Evolutionary conservation across 768 basidiomycete genomes (phyloP).

Genomic region (Pisolithus albus): DNA sequence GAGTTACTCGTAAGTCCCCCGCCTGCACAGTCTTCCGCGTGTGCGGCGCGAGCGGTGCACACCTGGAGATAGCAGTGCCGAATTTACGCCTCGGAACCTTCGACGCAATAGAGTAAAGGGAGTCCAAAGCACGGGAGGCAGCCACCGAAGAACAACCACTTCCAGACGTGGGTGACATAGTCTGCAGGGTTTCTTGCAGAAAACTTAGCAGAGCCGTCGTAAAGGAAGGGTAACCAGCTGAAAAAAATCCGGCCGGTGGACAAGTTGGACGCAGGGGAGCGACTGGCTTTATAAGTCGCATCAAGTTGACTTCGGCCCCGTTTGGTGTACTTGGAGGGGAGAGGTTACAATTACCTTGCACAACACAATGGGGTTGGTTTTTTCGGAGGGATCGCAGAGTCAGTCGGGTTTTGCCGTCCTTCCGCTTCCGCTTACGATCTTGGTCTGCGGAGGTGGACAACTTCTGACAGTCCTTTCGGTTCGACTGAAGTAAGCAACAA

Average conservation of each 20-base stretch:
- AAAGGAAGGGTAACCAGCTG: not conserved
- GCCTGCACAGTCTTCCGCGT: not conserved
- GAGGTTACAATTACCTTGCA: no score
- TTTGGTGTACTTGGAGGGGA: not conserved
- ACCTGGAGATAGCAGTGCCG: not conserved
- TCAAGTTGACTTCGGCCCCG: not conserved
- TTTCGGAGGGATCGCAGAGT: no score
- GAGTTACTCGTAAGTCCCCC: not conserved
- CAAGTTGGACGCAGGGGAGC: not conserved
- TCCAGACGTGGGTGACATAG: not conserved
- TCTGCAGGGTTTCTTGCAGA: not conserved
- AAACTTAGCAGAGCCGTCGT: not conserved
- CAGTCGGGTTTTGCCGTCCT: no score
- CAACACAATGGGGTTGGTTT: no score
- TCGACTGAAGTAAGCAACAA: not conserved
- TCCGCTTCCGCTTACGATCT: no score
- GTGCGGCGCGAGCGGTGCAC: not conserved
- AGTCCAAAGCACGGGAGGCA: slow-evolving; percentile 5
- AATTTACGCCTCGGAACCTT: not conserved
- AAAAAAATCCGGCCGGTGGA: not conserved
- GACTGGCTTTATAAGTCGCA: not conserved
- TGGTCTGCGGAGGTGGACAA: not conserved
- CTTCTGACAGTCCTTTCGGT: not conserved
- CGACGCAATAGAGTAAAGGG: slow-evolving; percentile 1
- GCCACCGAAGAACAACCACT: slow-evolving; percentile 1